Percentiles rank a stretch among this genome's conserved stretches.
These are phyloP conservation scores for Chytriomyces sp. DNA, from an alignment of 192 early-diverging fungal species.

Conservation along the genomic window DNA sequence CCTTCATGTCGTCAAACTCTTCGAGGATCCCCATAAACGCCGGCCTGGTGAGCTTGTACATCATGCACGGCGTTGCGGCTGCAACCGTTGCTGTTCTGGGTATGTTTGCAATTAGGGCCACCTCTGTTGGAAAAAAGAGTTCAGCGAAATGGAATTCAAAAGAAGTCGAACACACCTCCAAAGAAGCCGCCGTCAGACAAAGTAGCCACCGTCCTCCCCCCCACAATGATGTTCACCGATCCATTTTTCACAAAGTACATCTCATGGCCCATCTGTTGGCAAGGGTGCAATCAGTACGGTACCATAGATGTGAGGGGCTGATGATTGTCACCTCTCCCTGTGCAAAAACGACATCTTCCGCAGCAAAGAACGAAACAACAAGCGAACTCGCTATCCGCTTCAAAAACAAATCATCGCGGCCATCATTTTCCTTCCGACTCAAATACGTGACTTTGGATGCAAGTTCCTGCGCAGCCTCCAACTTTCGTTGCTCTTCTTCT, in stretches of 20 bases:
- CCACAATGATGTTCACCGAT: slow-evolving; percentile 43
- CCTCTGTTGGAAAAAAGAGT: slow-evolving; percentile 6
- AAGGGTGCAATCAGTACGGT: no score
- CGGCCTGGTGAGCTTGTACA: slow-evolving; percentile 41
- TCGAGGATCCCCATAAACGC: slow-evolving; percentile 41
- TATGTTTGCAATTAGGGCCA: slow-evolving; percentile 48
- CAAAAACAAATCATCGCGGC: slow-evolving; percentile 49
- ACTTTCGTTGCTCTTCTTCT: slow-evolving; percentile 29
- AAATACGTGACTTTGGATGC: slow-evolving; percentile 46
- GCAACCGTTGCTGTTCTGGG: slow-evolving; percentile 50
- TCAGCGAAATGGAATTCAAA: background rate
- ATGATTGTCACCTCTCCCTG: slow-evolving; percentile 36
- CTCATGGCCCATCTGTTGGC: no score
- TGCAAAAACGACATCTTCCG: slow-evolving; percentile 49
- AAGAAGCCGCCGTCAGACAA: slow-evolving; percentile 41
- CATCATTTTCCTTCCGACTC: slow-evolving; percentile 40
- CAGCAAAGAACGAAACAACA: slow-evolving; percentile 39
- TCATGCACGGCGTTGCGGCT: slow-evolving; percentile 27
- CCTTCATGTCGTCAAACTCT: slow-evolving; percentile 48
- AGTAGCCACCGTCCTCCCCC: slow-evolving; percentile 30
- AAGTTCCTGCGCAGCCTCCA: slow-evolving; percentile 6
- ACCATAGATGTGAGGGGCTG: background rate
- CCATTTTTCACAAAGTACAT: slow-evolving; percentile 54
- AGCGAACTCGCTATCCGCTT: slow-evolving; percentile 38
- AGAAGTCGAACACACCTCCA: slow-evolving; percentile 31